A percentile compares a stretch with the other conserved stretches of the same genome.
These are phyloP conservation scores for Umbelopsis ramanniana DNA, from an alignment of 192 early-diverging fungal species.

Conservation along the genomic window DNA sequence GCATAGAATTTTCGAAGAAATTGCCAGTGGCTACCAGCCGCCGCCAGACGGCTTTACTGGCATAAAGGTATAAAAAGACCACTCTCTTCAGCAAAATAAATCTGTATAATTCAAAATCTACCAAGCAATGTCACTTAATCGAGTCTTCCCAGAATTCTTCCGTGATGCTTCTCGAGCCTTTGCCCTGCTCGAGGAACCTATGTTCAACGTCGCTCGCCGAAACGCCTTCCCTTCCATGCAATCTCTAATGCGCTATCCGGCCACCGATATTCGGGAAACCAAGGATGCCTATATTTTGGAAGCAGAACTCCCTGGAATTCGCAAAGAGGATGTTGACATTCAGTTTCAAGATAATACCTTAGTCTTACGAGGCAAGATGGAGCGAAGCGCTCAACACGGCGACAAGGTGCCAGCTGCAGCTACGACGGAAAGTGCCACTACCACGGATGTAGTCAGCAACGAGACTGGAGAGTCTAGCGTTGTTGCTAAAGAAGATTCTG, in stretches of 20 bases:
- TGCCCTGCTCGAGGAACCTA: constrained; percentile 39
- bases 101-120: background rate
- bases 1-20: constrained; percentile 24
- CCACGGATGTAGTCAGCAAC: background rate
- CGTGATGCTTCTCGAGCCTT: constrained; percentile 39
- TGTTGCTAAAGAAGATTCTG: background rate
- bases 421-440: background rate
- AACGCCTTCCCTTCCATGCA: constrained; percentile 19
- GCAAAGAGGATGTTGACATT: constrained; percentile 41
- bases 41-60: background rate
- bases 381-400: constrained; percentile 18
- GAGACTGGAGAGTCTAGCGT: background rate
- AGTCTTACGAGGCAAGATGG: constrained; percentile 36
- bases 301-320: constrained; percentile 45
- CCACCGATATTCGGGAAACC: constrained; percentile 39
- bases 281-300: constrained; percentile 40
- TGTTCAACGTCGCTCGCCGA: constrained; percentile 30
- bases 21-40: background rate
- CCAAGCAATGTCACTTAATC: constrained; percentile 32
- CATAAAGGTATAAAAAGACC: background rate
- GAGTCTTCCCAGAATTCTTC: constrained; percentile 31
- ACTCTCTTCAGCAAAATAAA: background rate
- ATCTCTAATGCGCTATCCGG: constrained; percentile 21
- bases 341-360: constrained; percentile 42
- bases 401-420: constrained; percentile 13